These are phyloP conservation scores for Magnaporthiopsis rhizophila DNA, from an alignment of 2,329 filamentous ascomycete species.

Conservation along the genomic window DNA sequence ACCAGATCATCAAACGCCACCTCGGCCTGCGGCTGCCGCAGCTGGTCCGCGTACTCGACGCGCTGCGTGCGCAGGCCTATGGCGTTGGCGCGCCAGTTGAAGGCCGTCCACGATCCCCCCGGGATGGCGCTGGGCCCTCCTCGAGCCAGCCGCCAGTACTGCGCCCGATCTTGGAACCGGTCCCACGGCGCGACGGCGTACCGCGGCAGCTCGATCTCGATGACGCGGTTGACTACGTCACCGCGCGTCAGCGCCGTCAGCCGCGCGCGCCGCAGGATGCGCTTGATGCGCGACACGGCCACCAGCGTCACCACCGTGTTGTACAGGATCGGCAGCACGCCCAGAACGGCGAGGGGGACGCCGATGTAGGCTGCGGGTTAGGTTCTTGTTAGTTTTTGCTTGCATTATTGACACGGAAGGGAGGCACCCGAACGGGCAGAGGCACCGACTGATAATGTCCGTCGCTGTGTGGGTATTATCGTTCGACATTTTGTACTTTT, in stretches of 20 bases:
- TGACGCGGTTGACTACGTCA: conserved; percentile 57
- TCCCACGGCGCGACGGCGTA: conserved; percentile 56
- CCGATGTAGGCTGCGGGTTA: conserved; percentile 23
- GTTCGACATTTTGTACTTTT: too few relatives aligned
- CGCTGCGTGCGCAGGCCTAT: conserved; percentile 56
- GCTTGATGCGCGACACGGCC: conserved; percentile 52
- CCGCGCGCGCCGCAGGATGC: conserved; percentile 47
- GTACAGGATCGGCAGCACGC: conserved; percentile 56
- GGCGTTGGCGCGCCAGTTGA: conserved; percentile 57
- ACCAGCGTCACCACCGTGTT: conserved; percentile 53
- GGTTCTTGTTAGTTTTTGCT: conserved; percentile 23
- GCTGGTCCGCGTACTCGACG: conserved; percentile 52
- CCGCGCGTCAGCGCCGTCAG: conserved; percentile 52
- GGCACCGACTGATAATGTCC: neutral
- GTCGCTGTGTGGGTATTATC: too few relatives aligned
- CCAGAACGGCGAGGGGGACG: conserved; percentile 26
- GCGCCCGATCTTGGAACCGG: conserved; percentile 39
- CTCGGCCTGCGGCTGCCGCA: conserved; percentile 45
- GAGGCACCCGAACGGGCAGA: too few relatives aligned
- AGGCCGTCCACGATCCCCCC: conserved; percentile 56
- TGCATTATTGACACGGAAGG: too few relatives aligned
- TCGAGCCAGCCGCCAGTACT: conserved; percentile 50
- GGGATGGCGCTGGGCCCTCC: conserved; percentile 42
- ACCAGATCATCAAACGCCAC: conserved; percentile 51
- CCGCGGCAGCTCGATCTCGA: conserved; percentile 58